These are phyloP conservation scores for Solanum habrochaites DNA, from an alignment of 257 asterid species.

Conservation along the genomic window DNA sequence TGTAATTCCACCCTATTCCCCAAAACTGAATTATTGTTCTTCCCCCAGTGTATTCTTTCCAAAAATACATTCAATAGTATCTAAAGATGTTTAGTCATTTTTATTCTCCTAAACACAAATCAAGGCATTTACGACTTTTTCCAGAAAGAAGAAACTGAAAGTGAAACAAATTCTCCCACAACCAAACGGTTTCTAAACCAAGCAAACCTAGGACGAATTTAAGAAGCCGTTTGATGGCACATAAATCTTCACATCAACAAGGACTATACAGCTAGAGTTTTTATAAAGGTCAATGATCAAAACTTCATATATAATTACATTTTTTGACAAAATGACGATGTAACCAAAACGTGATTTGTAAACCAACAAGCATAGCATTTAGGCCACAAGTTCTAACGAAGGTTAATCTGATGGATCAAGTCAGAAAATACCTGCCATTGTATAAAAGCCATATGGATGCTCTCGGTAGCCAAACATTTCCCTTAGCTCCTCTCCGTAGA, in stretches of 20 bases:
- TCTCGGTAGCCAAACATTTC: conserved; percentile 98
- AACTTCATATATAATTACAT: neutral
- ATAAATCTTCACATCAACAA: neutral
- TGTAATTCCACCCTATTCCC: neutral
- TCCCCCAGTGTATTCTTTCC: neutral
- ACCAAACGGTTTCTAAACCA: neutral
- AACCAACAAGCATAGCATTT: neutral
- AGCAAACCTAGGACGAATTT: neutral
- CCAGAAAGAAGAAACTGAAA: neutral
- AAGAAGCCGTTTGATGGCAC: neutral
- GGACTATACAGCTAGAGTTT: neutral
- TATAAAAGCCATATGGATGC: conserved; percentile 97
- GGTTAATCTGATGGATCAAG: neutral
- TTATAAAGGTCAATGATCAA: neutral
- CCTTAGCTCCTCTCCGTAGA: conserved; percentile 90
- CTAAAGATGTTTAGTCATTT: neutral
- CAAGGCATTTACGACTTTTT: neutral
- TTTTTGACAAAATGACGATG: neutral
- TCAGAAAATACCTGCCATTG: conserved; percentile 70
- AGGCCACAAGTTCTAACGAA: neutral
- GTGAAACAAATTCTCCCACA: neutral
- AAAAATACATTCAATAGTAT: neutral
- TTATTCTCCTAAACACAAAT: neutral
- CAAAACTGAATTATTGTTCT: neutral
- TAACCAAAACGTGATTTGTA: neutral